Evolutionary conservation across 2,329 filamentous ascomycete species (phyloP).

Genomic region (Paraconiothyrium sp.): DNA sequence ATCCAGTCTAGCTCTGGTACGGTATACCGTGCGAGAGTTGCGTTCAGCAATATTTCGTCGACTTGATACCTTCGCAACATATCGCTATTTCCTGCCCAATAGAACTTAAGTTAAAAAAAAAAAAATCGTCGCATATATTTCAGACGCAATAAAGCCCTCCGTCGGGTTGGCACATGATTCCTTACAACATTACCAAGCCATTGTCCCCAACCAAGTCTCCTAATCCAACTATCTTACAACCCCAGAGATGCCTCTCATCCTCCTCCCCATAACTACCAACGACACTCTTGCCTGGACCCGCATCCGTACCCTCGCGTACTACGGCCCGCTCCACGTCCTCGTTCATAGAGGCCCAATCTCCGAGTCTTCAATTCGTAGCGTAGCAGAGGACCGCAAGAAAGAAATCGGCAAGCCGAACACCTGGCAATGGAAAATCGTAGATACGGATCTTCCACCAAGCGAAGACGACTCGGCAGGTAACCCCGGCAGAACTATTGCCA

Average conservation of each 20-base stretch:
- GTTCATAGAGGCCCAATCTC: slow-evolving; percentile 36
- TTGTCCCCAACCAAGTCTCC: neutral
- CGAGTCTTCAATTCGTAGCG: slow-evolving; percentile 35
- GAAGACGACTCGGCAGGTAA: slow-evolving; percentile 35
- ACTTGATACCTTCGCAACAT: neutral
- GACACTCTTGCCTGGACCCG: slow-evolving; percentile 43
- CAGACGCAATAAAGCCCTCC: neutral
- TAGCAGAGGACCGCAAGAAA: slow-evolving; percentile 34
- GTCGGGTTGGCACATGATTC: neutral
- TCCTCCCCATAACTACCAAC: slow-evolving; percentile 29
- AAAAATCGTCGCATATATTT: neutral
- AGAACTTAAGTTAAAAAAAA: neutral
- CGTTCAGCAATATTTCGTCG: neutral
- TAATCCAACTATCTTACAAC: neutral
- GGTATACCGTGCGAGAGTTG: neutral
- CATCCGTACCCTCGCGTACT: slow-evolving; percentile 39
- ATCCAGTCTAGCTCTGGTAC: neutral
- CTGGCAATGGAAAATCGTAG: slow-evolving; percentile 46
- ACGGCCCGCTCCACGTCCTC: slow-evolving; percentile 41
- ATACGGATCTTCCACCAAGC: slow-evolving; percentile 35
- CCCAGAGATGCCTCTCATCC: slow-evolving; percentile 35
- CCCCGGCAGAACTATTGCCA: slow-evolving; percentile 38
- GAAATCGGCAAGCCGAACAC: slow-evolving; percentile 33
- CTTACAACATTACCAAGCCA: neutral
- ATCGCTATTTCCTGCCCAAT: neutral